Evolutionary conservation across 805 yeast species (phyloP), one percentile per base, ranked within the genome.

Genomic region (Kluyveromyces nonfermentans): DNA sequence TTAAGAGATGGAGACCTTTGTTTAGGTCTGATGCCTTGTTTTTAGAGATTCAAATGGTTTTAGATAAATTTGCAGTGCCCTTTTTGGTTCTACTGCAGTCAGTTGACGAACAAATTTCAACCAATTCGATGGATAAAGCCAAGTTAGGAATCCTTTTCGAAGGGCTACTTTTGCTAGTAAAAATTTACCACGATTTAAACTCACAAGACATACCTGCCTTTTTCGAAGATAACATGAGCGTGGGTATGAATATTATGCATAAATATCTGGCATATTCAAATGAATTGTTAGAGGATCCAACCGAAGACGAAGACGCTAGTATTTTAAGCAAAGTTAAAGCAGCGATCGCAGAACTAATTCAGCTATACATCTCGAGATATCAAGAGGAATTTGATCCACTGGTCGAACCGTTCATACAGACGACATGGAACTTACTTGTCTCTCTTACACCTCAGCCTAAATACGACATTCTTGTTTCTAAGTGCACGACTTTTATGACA

Each of bases 181-280:
- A 93, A 60, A 77, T 94, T 32, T 94, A 85, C 64, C 87, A 80
- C 60, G 99, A 93, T 62, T 77, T 93, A 56, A 93, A 93, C 63
- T 90, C 97, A 65, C 98, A 94, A 67, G 99, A 93, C 65, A 82
- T 93, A 43, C 98, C 99, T 1, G 98, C 89, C 64, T 93, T 90
- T 59, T 93, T 93, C 60, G 99, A 94, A 66, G 97, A 93, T 65
- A 76, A 93, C 60, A 67, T 93, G 63, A 68, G 72, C 34, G 68
- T 66, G 15, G 88, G 94, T 43, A 85, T 94, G 93, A 71, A 71
- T 5, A 75, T 89, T 22, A 70, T 89, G 52, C 94, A 87, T 60
- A 85, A 84, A 64, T 90, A 89, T 60, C 70, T 93, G 46, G 66
- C 72, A 34, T 86, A 79, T 57, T 58, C 69, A 14, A 79, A 80